Conservation (phyloP, 306 rosid species). For the Cucurbita ficifolia region DNA sequence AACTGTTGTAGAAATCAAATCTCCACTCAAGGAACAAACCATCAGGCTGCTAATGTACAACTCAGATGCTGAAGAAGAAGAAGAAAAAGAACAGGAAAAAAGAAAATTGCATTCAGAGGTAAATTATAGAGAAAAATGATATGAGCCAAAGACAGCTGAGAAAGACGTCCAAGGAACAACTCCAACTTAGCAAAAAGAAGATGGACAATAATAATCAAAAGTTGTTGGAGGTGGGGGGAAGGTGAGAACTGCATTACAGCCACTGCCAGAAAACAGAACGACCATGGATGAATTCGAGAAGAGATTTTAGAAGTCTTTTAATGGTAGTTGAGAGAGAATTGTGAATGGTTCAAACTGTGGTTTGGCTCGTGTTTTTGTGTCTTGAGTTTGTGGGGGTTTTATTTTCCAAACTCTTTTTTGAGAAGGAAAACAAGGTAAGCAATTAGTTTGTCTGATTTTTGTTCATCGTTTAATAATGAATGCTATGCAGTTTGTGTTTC, state of each 20-base stretch:
- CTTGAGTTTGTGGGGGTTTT: not conserved
- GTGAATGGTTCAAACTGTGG: not conserved
- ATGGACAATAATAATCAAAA: not conserved
- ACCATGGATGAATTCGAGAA: slow-evolving; percentile 3
- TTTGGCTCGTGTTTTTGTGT: not conserved
- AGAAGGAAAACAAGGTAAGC: not conserved
- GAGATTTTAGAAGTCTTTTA: not conserved
- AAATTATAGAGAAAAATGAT: not conserved
- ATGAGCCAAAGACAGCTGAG: slow-evolving; percentile 36
- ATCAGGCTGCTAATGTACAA: not conserved
- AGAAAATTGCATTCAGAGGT: not conserved
- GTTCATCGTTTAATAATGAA: not conserved
- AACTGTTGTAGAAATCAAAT: not conserved
- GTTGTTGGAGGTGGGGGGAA: slow-evolving; percentile 18
- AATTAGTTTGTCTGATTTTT: not conserved
- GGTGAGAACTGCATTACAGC: slow-evolving; percentile 54
- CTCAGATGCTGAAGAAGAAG: slow-evolving; percentile 1
- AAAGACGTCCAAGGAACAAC: slow-evolving; percentile 21
- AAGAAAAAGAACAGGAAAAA: not conserved
- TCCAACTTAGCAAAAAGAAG: not conserved
- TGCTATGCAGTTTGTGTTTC: not conserved
- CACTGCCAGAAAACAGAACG: slow-evolving; percentile 37
- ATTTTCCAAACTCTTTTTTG: not conserved
- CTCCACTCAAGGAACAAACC: slow-evolving; percentile 5
- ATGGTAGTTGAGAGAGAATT: not conserved